Percentiles rank a stretch among this genome's conserved stretches.
phyloP scores from a whole-genome alignment of 352 stramenopile species.

The Pythium phragmiticola region DNA sequence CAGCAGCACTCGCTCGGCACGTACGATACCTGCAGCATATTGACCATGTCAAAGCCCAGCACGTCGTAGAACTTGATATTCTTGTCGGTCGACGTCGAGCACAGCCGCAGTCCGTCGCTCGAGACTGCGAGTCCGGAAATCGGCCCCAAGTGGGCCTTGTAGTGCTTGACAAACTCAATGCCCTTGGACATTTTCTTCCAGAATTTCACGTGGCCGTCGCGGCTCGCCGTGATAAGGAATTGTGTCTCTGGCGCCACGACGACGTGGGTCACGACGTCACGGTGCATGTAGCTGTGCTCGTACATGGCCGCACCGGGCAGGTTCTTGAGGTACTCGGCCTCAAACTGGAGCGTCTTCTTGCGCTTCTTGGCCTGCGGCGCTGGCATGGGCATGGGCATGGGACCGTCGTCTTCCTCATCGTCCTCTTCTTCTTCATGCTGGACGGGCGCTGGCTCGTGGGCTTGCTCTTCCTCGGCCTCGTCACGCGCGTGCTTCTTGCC shows the following conservation, averaged over 20 bases:
- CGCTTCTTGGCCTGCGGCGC: constrained; percentile 28
- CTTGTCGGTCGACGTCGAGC: constrained; percentile 87
- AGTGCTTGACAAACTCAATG: constrained; percentile 99
- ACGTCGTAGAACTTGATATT: constrained; percentile 99
- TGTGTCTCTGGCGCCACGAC: constrained; percentile 90
- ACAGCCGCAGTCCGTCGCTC: constrained; percentile 81
- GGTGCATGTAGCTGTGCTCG: constrained; percentile 98
- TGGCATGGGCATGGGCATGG: constrained; percentile 63
- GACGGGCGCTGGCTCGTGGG: neutral
- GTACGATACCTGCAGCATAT: constrained; percentile 91
- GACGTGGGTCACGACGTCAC: constrained; percentile 92
- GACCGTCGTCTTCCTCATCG: constrained; percentile 42
- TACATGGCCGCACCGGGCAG: constrained; percentile 92
- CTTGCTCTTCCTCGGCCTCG: neutral
- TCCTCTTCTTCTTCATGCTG: neutral
- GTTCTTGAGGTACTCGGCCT: constrained; percentile 73
- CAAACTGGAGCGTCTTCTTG: constrained; percentile 64
- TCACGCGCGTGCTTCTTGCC: constrained; percentile 9
- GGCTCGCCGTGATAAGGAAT: constrained; percentile 95
- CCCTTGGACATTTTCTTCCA: constrained; percentile 97
- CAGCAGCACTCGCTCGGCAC: constrained; percentile 72
- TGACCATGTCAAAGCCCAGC: constrained; percentile 97
- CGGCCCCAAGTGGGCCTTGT: constrained; percentile 93
- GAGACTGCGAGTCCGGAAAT: constrained; percentile 87
- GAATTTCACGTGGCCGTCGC: constrained; percentile 98